Conservation (phyloP, 495 filamentous ascomycete genomes). For the Tuber umbilicatum region DNA sequence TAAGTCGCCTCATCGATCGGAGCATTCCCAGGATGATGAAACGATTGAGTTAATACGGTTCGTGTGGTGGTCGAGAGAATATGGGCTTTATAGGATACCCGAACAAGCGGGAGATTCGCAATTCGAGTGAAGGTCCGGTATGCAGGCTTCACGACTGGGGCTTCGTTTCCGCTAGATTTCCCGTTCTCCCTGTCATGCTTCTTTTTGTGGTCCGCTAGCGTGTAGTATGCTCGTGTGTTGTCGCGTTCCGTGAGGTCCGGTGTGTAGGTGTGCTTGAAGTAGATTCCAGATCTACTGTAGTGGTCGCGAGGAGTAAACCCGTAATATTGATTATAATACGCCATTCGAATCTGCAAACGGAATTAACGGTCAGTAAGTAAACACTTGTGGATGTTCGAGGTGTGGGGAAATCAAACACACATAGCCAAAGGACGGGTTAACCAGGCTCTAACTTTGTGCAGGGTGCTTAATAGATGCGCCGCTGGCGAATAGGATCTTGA, state of each 20-base stretch:
- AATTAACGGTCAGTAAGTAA: neutral
- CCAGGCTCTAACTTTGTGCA: neutral
- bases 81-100: slow-evolving; percentile 49
- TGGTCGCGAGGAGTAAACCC: neutral
- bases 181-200: neutral
- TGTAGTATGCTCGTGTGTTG: neutral
- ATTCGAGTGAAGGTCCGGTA: neutral
- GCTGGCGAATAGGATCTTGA: neutral
- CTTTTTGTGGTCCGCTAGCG: neutral
- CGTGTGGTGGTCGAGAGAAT: slow-evolving; percentile 53
- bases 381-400: neutral
- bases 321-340: neutral
- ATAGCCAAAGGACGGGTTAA: neutral
- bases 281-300: neutral
- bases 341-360: neutral
- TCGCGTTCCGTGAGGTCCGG: neutral
- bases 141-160: neutral
- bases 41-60: slow-evolving; percentile 56
- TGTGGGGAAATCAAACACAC: neutral
- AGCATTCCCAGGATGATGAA: slow-evolving; percentile 48
- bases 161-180: neutral
- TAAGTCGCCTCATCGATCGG: slow-evolving; percentile 53
- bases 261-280: neutral
- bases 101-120: slow-evolving; percentile 52
- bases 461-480: neutral